These are phyloP conservation scores for Helichrysum umbraculigerum DNA, from an alignment of 129 eudicot species.

Conservation along the genomic window DNA sequence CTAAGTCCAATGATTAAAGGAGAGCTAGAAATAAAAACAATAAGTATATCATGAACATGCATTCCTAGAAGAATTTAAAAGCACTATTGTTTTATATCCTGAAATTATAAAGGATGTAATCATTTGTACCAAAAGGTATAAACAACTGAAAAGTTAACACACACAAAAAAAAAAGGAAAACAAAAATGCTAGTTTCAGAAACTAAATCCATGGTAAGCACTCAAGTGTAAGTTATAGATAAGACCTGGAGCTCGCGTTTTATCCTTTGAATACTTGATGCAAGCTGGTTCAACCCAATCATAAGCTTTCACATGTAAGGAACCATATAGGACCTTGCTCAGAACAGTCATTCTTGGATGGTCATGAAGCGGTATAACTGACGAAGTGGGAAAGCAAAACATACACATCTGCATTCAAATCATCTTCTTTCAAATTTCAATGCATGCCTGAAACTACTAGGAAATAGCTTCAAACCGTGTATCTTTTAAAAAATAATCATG, in stretches of 20 bases:
- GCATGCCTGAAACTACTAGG: constrained; percentile 32
- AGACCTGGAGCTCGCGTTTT: constrained; percentile 53
- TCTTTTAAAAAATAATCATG: not conserved
- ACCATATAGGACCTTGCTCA: constrained; percentile 90
- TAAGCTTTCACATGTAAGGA: constrained; percentile 95
- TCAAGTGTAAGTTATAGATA: constrained; percentile 15
- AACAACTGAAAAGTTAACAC: not conserved
- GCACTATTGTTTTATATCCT: not conserved
- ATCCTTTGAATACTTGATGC: constrained; percentile 43
- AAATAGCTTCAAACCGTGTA: constrained; percentile 24
- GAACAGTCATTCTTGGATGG: constrained; percentile 96
- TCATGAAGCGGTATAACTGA: constrained; percentile 92
- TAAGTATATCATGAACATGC: not conserved
- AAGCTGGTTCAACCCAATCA: constrained; percentile 95
- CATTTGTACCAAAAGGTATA: constrained; percentile 12
- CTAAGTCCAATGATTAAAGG: not conserved
- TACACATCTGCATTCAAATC: constrained; percentile 82
- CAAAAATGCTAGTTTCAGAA: not conserved
- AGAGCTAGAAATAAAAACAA: not conserved
- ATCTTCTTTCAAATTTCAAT: constrained; percentile 37
- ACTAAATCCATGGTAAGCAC: not conserved
- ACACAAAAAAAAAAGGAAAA: not conserved
- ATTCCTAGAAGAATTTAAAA: not conserved
- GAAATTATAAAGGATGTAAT: not conserved
- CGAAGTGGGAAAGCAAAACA: constrained; percentile 94